Conservation (phyloP, 192 early-diverging fungal species). For the Haplosporangium gracile region DNA sequence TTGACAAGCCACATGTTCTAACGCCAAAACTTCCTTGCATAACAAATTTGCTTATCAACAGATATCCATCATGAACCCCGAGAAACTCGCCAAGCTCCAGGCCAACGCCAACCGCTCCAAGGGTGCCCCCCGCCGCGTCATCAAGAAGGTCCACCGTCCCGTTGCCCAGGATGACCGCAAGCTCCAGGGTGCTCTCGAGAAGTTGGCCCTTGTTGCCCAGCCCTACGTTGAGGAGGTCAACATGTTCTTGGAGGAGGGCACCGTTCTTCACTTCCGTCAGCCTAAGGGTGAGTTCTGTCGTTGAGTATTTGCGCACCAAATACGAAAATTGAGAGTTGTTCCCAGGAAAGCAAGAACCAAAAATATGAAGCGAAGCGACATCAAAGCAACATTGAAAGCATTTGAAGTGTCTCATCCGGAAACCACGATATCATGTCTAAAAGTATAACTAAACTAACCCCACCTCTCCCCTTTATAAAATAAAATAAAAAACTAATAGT, state of each 20-base stretch:
- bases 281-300: conserved; percentile 78
- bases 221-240: conserved; percentile 96
- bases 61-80: conserved; percentile 76
- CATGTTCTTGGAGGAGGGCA: conserved; percentile 97
- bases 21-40: not conserved
- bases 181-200: conserved; percentile 90
- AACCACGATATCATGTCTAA: not conserved
- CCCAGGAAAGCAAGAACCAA: too few species aligned
- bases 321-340: too few species aligned
- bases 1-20: not conserved
- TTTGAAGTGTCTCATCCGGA: too few species aligned
- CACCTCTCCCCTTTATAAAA: not conserved
- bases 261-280: conserved; percentile 89
- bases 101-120: conserved; percentile 88
- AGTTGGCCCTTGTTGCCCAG: conserved; percentile 91
- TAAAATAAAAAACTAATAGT: conserved; percentile 53
- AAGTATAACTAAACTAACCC: conserved; percentile 56
- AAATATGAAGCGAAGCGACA: not conserved
- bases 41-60: not conserved
- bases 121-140: conserved; percentile 98
- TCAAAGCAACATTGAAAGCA: too few species aligned
- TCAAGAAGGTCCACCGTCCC: conserved; percentile 74
- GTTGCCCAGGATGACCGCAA: conserved; percentile 93
- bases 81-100: conserved; percentile 97
- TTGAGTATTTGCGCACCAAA: not conserved